phyloP scores from a whole-genome alignment of 2,329 filamentous ascomycete species.

The Verticillium nonalfalfae region DNA sequence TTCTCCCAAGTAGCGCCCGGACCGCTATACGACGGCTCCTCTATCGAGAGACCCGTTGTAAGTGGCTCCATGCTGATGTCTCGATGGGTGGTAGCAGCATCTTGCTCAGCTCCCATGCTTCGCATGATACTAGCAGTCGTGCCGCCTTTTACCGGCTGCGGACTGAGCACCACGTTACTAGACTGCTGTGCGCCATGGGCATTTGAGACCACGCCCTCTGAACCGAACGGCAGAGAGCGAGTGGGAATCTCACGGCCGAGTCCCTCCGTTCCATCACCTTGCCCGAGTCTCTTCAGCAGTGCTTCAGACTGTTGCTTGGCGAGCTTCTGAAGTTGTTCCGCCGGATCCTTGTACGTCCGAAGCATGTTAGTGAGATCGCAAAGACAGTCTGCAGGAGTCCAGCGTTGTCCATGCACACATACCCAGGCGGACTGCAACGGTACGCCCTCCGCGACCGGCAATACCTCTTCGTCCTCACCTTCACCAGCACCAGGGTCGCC shows the following conservation, averaged over 20 bases:
- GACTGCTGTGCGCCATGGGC: slow-evolving; percentile 35
- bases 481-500: slow-evolving; percentile 31
- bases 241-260: slow-evolving; percentile 37
- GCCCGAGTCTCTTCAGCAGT: slow-evolving; percentile 47
- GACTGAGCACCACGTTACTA: slow-evolving; percentile 25
- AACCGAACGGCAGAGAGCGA: slow-evolving; percentile 46
- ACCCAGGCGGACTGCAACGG: slow-evolving; percentile 90
- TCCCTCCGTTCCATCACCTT: slow-evolving; percentile 18
- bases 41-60: slow-evolving; percentile 16
- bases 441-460: slow-evolving; percentile 76
- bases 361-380: slow-evolving; percentile 51
- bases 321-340: slow-evolving; percentile 63
- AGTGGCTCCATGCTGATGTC: neutral
- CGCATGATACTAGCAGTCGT: slow-evolving; percentile 26
- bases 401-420: slow-evolving; percentile 58
- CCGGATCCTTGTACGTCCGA: slow-evolving; percentile 56
- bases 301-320: slow-evolving; percentile 59
- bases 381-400: slow-evolving; percentile 44
- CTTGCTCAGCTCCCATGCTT: slow-evolving; percentile 17
- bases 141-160: slow-evolving; percentile 35
- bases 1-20: slow-evolving; percentile 47
- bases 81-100: slow-evolving; percentile 1
- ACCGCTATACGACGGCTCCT: slow-evolving; percentile 41
- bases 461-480: slow-evolving; percentile 47
- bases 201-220: slow-evolving; percentile 37